Evolutionary conservation across 768 basidiomycete genomes (phyloP), one percentile per base, ranked within the genome.

Genomic region (Mycena galericulata): DNA sequence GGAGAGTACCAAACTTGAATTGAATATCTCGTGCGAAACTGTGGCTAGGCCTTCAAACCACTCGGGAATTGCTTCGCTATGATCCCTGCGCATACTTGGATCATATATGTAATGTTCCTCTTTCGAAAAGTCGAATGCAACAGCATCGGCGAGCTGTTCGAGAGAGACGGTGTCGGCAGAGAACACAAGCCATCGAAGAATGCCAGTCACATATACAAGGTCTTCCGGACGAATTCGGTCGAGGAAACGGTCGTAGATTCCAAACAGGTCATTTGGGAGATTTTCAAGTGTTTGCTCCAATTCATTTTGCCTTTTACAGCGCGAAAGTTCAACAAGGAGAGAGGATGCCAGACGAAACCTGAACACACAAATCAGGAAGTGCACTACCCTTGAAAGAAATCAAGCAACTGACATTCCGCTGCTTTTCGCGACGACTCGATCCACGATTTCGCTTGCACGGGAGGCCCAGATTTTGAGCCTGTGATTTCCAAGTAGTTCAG

Each of bases 171-270:
- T 8, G 0, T 27, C 4, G 3, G 4, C 6, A 8, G 53, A 59
- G 36, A 26, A 66, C 2, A 41, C 1, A 20, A 66, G 40, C 65
- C 56, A 66, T 1, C 65, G 46, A 10, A 66, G 38, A 17, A 38
- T 32, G 12, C 40, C 49, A 9, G 6, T 15, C 0, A 27, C 65
- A 53, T 51, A 59, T 1, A 59, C 29, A 20, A 66, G 18, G 20
- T 59, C 49, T 14, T 59, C 20, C 22, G 20, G 14, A 7, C 40
- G 56, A 49, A 66, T 45, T 34, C 0, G 2, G 1, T 26, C 11
- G 4, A 66, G 20, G 47, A 66, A 66, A 15, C 65, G 65, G 30
- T 59, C 57, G 30, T 66, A 59, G 27, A 66, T 66, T 9, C 65
- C 57, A 24, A 66, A 66, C 7, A 66, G 32, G 20, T 66, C 65